Base-by-base conservation (phyloP, 1,139 yeast genomes). In the Schwanniomyces etchellsii region DNA sequence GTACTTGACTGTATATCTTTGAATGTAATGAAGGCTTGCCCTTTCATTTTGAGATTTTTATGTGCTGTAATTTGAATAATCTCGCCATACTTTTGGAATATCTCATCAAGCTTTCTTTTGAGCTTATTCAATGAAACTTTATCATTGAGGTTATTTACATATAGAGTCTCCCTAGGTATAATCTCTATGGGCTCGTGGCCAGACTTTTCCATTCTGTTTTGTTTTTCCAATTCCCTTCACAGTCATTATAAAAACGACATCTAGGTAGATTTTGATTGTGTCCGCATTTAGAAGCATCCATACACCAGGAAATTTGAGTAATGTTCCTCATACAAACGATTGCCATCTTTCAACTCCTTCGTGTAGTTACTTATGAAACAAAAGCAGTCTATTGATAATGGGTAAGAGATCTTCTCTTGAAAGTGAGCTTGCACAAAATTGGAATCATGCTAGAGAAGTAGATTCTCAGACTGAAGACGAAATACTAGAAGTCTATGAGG, bases 11-110 rank as follows among this genome's bases (percentile, higher is more conserved):
- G 57, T 2, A 49, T 44, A 14, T 55, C 49, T 3, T 58, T 64
- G 39, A 77, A 79, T 0, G 89, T 80, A 5, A 91, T 67, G 53
- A 88, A 91, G 2, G 96, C 96, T 53, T 88, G 96, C 2, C 96
- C 96, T 34, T 78, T 68, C 70, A 83, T 66, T 35, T 66, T 69
- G 16, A 83, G 47, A 44, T 77, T 80, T 39, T 70, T 70, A 38
- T 77, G 79, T 1, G 88, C 77, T 1, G 75, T 64, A 5, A 86
- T 57, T 26, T 72, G 74, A 9, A 68, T 40, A 1, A 82, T 62
- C 0, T 57, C 49, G 0, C 84, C 81, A 48, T 64, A 75, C 11
- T 61, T 48, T 3, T 51, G 36, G 27, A 80, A 78, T 2, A 64
- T 38, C 2, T 52, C 47, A 4, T 42, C 39, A 5, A 85, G 61